Evolutionary conservation across 441 rosid species (phyloP).

Genomic region (Erysimum cheiri): DNA sequence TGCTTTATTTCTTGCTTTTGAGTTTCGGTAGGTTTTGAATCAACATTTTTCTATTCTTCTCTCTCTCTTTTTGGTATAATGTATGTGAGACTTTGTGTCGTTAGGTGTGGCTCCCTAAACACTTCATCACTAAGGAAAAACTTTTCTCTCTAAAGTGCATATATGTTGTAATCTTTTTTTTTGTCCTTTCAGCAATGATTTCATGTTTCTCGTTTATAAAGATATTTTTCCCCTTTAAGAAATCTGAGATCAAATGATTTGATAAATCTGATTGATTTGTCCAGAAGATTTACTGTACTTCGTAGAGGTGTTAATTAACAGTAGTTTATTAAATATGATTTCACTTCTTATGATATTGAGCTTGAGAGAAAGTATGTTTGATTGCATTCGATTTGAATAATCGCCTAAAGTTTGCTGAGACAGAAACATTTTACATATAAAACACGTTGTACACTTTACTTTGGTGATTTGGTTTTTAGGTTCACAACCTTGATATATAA

Average conservation of each 20-base stretch:
- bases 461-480: slow-evolving; percentile 8
- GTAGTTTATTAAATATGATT: background rate
- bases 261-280: background rate
- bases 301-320: background rate
- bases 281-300: background rate
- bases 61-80: slow-evolving; percentile 6
- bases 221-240: background rate
- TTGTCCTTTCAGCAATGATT: slow-evolving; percentile 40
- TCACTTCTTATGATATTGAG: background rate
- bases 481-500: slow-evolving; percentile 10
- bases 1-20: slow-evolving; percentile 25
- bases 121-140: slow-evolving; percentile 46
- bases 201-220: slow-evolving; percentile 24
- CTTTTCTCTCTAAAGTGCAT: slow-evolving; percentile 29
- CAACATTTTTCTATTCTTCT: slow-evolving; percentile 3
- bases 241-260: slow-evolving; percentile 6
- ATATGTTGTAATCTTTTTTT: slow-evolving; percentile 24
- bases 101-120: slow-evolving; percentile 42
- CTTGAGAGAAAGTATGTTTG: background rate
- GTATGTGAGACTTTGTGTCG: slow-evolving; percentile 33
- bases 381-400: slow-evolving; percentile 3
- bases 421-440: background rate
- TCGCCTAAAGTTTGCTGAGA: background rate
- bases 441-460: background rate
- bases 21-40: slow-evolving; percentile 20